Percentiles rank a stretch among this genome's conserved stretches.
These are phyloP conservation scores for Crithidia fasciculata DNA, from an alignment of 208 protist genomes.

Conservation along the genomic window DNA sequence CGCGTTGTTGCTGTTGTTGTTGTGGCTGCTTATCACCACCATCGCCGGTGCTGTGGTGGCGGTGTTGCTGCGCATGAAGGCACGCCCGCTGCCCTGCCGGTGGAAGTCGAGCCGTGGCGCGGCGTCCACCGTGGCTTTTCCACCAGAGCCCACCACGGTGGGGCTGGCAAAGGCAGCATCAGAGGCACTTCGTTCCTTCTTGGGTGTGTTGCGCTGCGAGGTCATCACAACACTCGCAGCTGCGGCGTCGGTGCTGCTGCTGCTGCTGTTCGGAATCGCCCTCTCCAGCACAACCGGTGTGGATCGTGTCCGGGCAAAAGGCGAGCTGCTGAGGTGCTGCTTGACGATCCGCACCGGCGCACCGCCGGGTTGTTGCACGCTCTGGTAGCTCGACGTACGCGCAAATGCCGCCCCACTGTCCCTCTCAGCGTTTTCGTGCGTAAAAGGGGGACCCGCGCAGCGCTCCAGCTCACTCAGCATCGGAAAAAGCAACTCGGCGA, in stretches of 20 bases:
- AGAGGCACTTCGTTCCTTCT: not conserved
- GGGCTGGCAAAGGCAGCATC: not conserved
- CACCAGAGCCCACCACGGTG: not conserved
- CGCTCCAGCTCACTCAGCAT: constrained; percentile 23
- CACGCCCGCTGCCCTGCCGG: constrained; percentile 27
- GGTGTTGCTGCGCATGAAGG: constrained; percentile 32
- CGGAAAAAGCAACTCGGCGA: constrained; percentile 19
- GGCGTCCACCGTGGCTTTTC: constrained; percentile 31
- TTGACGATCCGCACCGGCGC: constrained; percentile 20
- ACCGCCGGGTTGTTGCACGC: not conserved
- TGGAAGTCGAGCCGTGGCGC: constrained; percentile 44
- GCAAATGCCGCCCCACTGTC: constrained; percentile 6
- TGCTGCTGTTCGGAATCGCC: not conserved
- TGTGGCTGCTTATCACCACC: not conserved
- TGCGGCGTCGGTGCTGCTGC: not conserved
- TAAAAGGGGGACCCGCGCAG: not conserved
- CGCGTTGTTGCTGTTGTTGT: constrained; percentile 5
- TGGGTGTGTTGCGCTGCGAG: constrained; percentile 11
- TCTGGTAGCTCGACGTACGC: constrained; percentile 18
- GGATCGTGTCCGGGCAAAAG: constrained; percentile 28
- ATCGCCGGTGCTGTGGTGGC: not conserved
- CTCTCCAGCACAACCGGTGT: constrained; percentile 10
- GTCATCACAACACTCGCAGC: not conserved
- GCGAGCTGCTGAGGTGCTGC: constrained; percentile 13
- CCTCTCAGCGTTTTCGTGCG: too few relatives aligned